A percentile compares a stretch with the other conserved stretches of the same genome.
Evolutionary conservation across 371 early-diverging fungal genomes (phyloP).

Genomic region (Syncephalastrum sp.): DNA sequence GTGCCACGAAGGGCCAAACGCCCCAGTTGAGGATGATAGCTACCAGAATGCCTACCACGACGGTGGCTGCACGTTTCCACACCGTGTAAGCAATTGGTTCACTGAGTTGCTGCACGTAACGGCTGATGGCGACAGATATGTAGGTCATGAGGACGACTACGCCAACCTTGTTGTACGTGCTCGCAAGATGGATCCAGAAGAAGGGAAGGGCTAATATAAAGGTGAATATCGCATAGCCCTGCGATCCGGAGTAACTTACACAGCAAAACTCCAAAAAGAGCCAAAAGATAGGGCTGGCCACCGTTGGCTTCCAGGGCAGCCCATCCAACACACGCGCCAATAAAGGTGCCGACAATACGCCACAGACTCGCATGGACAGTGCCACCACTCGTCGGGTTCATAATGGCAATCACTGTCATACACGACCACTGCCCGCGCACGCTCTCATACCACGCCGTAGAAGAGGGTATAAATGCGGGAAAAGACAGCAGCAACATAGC

Average conservation of each 20-base stretch:
- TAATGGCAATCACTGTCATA: constrained; percentile 58
- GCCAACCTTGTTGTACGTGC: constrained; percentile 44
- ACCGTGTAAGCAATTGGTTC: constrained; percentile 42
- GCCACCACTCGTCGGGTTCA: constrained; percentile 63
- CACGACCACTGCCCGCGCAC: constrained; percentile 62
- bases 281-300: constrained; percentile 51
- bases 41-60: constrained; percentile 56
- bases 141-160: constrained; percentile 45
- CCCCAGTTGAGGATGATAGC: constrained; percentile 53
- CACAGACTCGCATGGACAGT: constrained; percentile 52
- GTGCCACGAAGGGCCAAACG: constrained; percentile 65
- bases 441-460: constrained; percentile 32
- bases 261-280: constrained; percentile 51
- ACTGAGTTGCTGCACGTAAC: constrained; percentile 28
- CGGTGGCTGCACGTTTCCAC: constrained; percentile 52
- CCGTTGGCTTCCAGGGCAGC: constrained; percentile 47
- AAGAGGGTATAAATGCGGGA: constrained; percentile 51
- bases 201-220: constrained; percentile 36
- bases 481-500: constrained; percentile 45
- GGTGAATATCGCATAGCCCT: background rate
- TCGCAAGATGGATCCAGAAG: constrained; percentile 48
- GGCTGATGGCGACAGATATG: constrained; percentile 40
- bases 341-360: constrained; percentile 57
- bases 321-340: constrained; percentile 53
- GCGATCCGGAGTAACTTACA: constrained; percentile 28